A percentile compares a stretch with the other conserved stretches of the same genome.
Evolutionary conservation across 2,329 filamentous ascomycete species (phyloP).

Genomic region (Metarhizium sp.): DNA sequence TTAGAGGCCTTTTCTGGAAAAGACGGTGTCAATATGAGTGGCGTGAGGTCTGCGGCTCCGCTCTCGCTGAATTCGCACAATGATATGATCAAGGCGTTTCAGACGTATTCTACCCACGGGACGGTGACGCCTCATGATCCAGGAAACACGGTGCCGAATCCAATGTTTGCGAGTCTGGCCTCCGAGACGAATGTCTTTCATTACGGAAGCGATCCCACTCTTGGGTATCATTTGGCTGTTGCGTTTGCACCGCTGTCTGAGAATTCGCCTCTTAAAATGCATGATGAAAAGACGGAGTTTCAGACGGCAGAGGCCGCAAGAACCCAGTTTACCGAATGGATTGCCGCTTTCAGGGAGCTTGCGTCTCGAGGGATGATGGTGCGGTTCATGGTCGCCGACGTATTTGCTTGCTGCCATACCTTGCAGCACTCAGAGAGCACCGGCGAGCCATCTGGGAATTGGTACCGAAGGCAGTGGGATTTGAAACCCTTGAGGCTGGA

Average conservation of each 20-base stretch:
- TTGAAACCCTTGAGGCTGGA: slow-evolving; percentile 32
- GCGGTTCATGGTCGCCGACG: slow-evolving; percentile 38
- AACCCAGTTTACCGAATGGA: too few relatives aligned
- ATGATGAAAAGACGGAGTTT: too few relatives aligned
- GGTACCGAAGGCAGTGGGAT: slow-evolving; percentile 33
- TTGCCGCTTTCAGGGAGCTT: not conserved
- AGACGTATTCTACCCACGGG: slow-evolving; percentile 27
- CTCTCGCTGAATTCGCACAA: slow-evolving; percentile 17
- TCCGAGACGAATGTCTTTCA: too few relatives aligned
- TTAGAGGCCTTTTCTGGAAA: slow-evolving; percentile 8
- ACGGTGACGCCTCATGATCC: slow-evolving; percentile 14
- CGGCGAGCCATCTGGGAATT: slow-evolving; percentile 23
- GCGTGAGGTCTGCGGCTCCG: slow-evolving; percentile 29
- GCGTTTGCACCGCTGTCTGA: too few relatives aligned
- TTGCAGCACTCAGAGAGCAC: slow-evolving; percentile 31
- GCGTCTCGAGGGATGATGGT: slow-evolving; percentile 30
- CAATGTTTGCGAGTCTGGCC: slow-evolving; percentile 26
- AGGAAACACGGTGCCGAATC: slow-evolving; percentile 27
- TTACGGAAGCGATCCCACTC: too few relatives aligned
- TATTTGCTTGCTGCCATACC: slow-evolving; percentile 40
- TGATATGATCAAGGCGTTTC: slow-evolving; percentile 13
- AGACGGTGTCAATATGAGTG: slow-evolving; percentile 14
- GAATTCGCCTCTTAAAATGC: too few relatives aligned
- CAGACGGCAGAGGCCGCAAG: too few relatives aligned
- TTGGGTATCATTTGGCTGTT: too few relatives aligned